Evolutionary conservation across 805 yeast species (phyloP).

Genomic region (Yamadazyma laniorum): DNA sequence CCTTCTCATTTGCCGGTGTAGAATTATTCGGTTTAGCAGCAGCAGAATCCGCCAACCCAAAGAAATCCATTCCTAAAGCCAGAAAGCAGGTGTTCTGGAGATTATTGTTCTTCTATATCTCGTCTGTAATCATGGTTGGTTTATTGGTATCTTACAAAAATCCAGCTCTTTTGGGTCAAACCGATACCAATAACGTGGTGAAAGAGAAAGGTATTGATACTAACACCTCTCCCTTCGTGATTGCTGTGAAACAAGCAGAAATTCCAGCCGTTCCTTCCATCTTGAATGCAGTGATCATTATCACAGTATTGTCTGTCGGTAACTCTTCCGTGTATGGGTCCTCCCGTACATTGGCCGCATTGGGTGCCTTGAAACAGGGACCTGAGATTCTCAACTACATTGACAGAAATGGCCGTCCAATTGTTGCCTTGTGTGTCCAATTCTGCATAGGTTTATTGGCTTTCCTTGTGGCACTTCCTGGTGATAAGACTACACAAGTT

Average conservation of each 20-base stretch:
- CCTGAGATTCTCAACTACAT: constrained; percentile 27
- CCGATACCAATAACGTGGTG: constrained; percentile 12
- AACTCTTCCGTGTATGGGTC: constrained; percentile 37
- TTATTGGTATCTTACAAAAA: constrained; percentile 44
- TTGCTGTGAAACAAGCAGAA: constrained; percentile 33
- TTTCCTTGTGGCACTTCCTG: constrained; percentile 28
- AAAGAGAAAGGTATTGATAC: constrained; percentile 21
- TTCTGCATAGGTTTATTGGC: constrained; percentile 27
- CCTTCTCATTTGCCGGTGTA: constrained; percentile 66
- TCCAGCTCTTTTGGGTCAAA: constrained; percentile 20
- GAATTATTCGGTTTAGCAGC: constrained; percentile 66
- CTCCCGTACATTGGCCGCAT: constrained; percentile 30
- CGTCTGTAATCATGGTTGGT: constrained; percentile 54
- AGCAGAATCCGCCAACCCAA: constrained; percentile 62
- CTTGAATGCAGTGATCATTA: constrained; percentile 32
- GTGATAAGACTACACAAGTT: constrained; percentile 29
- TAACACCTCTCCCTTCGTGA: constrained; percentile 38
- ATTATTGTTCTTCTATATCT: constrained; percentile 55
- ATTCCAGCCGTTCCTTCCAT: constrained; percentile 32
- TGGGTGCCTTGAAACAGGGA: constrained; percentile 31
- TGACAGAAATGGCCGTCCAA: constrained; percentile 31
- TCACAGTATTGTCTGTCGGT: constrained; percentile 35
- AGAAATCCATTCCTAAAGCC: constrained; percentile 60
- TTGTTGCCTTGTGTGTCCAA: constrained; percentile 26
- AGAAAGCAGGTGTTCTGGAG: constrained; percentile 67